A percentile compares a stretch with the other conserved stretches of the same genome.
Evolutionary conservation across 352 stramenopile genomes (phyloP).

Genomic region (Phytophthora boehmeriae): DNA sequence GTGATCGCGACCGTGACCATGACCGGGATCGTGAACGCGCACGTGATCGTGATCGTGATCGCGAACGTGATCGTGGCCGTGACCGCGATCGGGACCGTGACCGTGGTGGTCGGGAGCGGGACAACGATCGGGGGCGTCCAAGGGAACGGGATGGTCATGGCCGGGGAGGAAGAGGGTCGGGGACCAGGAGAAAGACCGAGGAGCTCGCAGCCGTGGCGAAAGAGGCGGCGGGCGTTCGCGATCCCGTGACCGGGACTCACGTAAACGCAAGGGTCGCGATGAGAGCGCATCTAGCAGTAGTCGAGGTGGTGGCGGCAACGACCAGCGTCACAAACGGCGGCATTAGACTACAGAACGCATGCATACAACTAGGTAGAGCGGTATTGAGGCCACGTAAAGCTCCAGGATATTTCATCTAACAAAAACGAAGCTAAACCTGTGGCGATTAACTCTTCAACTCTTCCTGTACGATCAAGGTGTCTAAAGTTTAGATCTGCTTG

Average conservation of each 20-base stretch:
- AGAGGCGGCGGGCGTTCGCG: slow-evolving; percentile 43
- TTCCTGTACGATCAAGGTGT: slow-evolving; percentile 7
- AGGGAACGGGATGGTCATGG: slow-evolving; percentile 35
- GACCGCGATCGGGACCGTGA: slow-evolving; percentile 19
- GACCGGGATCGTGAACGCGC: slow-evolving; percentile 17
- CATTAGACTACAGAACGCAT: slow-evolving; percentile 39
- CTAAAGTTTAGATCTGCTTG: slow-evolving; percentile 62
- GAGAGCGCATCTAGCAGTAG: slow-evolving; percentile 38
- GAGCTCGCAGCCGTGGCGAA: slow-evolving; percentile 37
- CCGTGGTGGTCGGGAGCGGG: slow-evolving; percentile 24
- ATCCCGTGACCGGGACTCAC: slow-evolving; percentile 68
- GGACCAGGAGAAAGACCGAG: slow-evolving; percentile 37
- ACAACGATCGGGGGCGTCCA: slow-evolving; percentile 32
- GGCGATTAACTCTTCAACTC: slow-evolving; percentile 10
- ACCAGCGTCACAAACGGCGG: slow-evolving; percentile 51
- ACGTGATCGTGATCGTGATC: slow-evolving; percentile 7
- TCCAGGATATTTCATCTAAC: slow-evolving; percentile 21
- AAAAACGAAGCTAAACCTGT: slow-evolving; percentile 19
- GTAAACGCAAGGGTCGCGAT: slow-evolving; percentile 67
- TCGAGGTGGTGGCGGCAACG: slow-evolving; percentile 32
- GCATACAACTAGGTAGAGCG: slow-evolving; percentile 10
- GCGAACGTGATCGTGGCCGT: slow-evolving; percentile 34
- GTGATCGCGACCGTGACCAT: slow-evolving; percentile 5
- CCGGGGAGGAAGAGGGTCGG: slow-evolving; percentile 26
- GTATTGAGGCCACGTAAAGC: slow-evolving; percentile 7